A percentile compares a stretch with the other conserved stretches of the same genome.
Conservation (phyloP, 148 eudicot species). For the Silene uniflora region DNA sequence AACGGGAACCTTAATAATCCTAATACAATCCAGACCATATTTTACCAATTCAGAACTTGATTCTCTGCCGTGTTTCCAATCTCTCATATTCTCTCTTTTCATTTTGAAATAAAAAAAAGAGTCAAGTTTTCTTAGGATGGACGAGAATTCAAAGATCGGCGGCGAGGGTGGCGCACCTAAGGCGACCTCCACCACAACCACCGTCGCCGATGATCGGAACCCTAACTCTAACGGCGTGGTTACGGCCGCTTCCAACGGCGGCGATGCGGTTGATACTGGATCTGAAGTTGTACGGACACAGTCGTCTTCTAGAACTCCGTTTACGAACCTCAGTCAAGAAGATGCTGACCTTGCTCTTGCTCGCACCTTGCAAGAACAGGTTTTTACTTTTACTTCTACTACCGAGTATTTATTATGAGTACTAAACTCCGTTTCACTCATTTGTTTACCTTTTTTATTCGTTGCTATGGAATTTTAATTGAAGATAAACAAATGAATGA, state of each 20-base stretch:
- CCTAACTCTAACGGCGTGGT: neutral
- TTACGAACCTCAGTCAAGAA: slow-evolving; percentile 80
- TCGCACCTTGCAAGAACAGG: slow-evolving; percentile 93
- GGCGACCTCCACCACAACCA: slow-evolving; percentile 6
- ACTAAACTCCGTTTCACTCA: too few relatives aligned
- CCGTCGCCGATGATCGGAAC: neutral
- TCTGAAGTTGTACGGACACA: slow-evolving; percentile 12
- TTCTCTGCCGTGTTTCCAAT: too few relatives aligned
- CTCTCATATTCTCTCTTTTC: too few relatives aligned
- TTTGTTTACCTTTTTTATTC: too few relatives aligned
- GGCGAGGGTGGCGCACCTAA: slow-evolving; percentile 31
- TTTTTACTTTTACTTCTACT: too few relatives aligned
- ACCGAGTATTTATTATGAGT: too few relatives aligned
- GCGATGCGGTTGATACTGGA: slow-evolving; percentile 13
- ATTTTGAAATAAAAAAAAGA: too few relatives aligned
- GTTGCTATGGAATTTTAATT: too few relatives aligned
- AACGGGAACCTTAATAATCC: too few relatives aligned
- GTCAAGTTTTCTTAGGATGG: slow-evolving; percentile 19
- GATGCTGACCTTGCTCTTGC: slow-evolving; percentile 99
- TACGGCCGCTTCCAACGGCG: slow-evolving; percentile 10
- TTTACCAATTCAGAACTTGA: too few relatives aligned
- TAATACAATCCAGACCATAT: too few relatives aligned
- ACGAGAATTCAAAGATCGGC: slow-evolving; percentile 38
- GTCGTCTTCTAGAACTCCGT: slow-evolving; percentile 54
- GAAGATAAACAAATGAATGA: too few relatives aligned